Conservation (phyloP, 2,329 filamentous ascomycete species). For the Shiraia sp. region DNA sequence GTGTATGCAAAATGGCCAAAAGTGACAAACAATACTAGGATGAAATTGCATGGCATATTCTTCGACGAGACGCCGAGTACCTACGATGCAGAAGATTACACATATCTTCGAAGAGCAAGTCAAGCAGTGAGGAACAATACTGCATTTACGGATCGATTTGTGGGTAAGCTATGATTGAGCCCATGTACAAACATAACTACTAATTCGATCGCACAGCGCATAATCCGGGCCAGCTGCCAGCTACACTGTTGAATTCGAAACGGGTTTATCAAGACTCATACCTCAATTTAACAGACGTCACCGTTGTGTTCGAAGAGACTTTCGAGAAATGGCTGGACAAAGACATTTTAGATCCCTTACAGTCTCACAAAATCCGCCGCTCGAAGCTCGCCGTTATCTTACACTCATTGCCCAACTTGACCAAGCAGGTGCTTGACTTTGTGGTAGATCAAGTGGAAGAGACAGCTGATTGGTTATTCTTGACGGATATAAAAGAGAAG, state of each 20-base stretch:
- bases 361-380: slow-evolving; percentile 18
- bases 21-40: slow-evolving; percentile 38
- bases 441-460: slow-evolving; percentile 34
- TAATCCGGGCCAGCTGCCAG: slow-evolving; percentile 31
- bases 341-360: slow-evolving; percentile 21
- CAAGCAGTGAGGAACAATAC: slow-evolving; percentile 24
- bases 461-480: slow-evolving; percentile 35
- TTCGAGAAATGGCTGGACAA: slow-evolving; percentile 34
- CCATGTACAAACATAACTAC: background rate
- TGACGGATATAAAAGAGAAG: slow-evolving; percentile 25
- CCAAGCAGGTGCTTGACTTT: slow-evolving; percentile 26
- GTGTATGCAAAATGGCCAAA: slow-evolving; percentile 54
- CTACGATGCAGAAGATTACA: slow-evolving; percentile 21
- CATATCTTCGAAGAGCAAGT: slow-evolving; percentile 25
- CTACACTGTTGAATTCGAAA: slow-evolving; percentile 20
- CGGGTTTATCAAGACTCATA: slow-evolving; percentile 26
- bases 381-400: slow-evolving; percentile 33
- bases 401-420: slow-evolving; percentile 31
- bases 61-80: slow-evolving; percentile 55
- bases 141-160: slow-evolving; percentile 26
- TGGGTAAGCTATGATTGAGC: slow-evolving; percentile 18
- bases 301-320: slow-evolving; percentile 37
- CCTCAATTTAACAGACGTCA: slow-evolving; percentile 36
- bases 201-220: slow-evolving; percentile 18
- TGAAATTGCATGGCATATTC: slow-evolving; percentile 56